Evolutionary conservation across 2,329 filamentous ascomycete species (phyloP).

Genomic region (Cyclaneusma minus): DNA sequence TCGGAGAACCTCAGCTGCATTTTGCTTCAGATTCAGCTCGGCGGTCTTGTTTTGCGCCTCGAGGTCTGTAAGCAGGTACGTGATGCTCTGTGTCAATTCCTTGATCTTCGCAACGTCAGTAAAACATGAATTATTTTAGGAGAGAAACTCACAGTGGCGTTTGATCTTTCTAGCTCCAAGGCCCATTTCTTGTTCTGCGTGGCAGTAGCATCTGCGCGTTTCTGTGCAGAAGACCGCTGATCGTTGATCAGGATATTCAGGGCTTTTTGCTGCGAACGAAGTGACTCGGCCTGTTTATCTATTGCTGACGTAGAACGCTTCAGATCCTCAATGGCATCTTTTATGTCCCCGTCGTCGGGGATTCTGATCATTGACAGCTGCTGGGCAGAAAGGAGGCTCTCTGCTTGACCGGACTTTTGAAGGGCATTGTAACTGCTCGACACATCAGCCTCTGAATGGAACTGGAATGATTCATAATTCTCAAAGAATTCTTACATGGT

Average conservation of each 20-base stretch:
- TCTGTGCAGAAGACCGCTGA: slow-evolving; percentile 19
- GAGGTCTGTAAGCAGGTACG: slow-evolving; percentile 29
- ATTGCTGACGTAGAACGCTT: slow-evolving; percentile 48
- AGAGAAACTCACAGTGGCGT: slow-evolving; percentile 22
- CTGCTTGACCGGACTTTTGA: slow-evolving; percentile 30
- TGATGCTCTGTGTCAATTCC: slow-evolving; percentile 29
- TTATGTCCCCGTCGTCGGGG: slow-evolving; percentile 42
- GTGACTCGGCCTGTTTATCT: slow-evolving; percentile 42
- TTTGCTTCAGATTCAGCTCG: slow-evolving; percentile 28
- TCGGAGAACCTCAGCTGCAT: slow-evolving; percentile 32
- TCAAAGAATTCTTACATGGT: slow-evolving; percentile 24
- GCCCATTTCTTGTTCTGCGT: slow-evolving; percentile 23
- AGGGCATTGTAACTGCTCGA: slow-evolving; percentile 32
- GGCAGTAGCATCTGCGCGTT: slow-evolving; percentile 20
- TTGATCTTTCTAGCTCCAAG: slow-evolving; percentile 25
- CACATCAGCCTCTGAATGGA: background rate
- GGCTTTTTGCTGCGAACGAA: slow-evolving; percentile 47
- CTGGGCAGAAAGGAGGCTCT: slow-evolving; percentile 26
- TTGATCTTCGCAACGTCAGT: slow-evolving; percentile 24
- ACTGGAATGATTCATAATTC: background rate
- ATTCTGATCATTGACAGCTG: slow-evolving; percentile 32
- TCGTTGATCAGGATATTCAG: slow-evolving; percentile 35
- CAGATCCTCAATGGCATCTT: slow-evolving; percentile 45
- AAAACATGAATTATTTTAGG: slow-evolving; percentile 1
- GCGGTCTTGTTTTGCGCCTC: slow-evolving; percentile 33